Evolutionary conservation across 2,329 filamentous ascomycete species (phyloP), one percentile per base, ranked within the genome.

Genomic region (Raffaelea albimanens): DNA sequence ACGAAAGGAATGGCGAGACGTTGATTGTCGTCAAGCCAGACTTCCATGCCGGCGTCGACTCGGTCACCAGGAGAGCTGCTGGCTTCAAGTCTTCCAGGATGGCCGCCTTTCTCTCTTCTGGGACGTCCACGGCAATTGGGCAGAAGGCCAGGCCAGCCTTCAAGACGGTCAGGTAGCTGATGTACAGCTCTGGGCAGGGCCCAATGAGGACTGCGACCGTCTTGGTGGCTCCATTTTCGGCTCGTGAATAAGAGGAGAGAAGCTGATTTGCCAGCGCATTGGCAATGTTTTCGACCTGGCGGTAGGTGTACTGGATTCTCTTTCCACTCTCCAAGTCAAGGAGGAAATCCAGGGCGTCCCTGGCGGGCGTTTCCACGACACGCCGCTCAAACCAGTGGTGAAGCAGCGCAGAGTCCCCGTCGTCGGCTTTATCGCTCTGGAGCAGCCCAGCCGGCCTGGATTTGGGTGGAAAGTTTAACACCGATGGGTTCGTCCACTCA

Each of bases 141-240:
- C 56, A 67, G 47, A 67, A 66, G 9, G 62, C 60, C 31, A 57
- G 50, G 22, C 63, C 64, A 13, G 63, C 59, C 49, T 67, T 67
- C 14, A 67, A 52, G 48, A 57, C 52, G 20, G 53, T 63, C 8
- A 67, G 57, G 44, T 65, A 66, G 16, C 60, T 57, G 20, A 64
- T 58, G 47, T 67, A 67, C 3, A 67, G 57, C 51, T 65, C 64
- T 1, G 62, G 62, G 11, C 50, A 54, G 3, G 57, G 55, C 2
- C 52, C 55, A n/a, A 57, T 53, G n/a, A 48, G 23, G 29, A 56
- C 55, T 11, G 55, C 56, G 3, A 55, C 48, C 3, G 50, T 51
- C 36, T n/a, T 22, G 3, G 43, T 22, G 42, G 18, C 19, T 4
- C 13, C 4, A 2, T 36, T 4, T 19, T 13, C n/a, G 25, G 25